Evolutionary conservation across 192 early-diverging fungal species (phyloP).

Genomic region (Phlyctochytrium arcticum): DNA sequence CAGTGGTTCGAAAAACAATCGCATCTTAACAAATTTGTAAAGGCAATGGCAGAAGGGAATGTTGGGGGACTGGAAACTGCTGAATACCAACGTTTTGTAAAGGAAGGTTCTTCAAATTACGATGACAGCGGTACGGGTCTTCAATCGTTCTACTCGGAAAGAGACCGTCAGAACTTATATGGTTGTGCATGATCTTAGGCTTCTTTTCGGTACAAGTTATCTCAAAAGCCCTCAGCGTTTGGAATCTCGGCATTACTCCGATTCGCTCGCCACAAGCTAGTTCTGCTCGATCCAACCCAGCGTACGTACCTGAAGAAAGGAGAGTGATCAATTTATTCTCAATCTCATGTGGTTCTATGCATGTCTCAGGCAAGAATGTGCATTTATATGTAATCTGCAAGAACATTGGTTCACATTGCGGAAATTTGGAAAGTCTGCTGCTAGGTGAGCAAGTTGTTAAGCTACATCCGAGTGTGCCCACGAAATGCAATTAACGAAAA

Average conservation of each 20-base stretch:
- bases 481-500: too few species aligned
- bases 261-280: slow-evolving; percentile 43
- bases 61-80: slow-evolving; percentile 16
- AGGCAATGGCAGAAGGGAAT: slow-evolving; percentile 30
- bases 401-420: slow-evolving; percentile 64
- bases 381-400: slow-evolving; percentile 70
- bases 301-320: slow-evolving; percentile 27
- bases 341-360: neutral
- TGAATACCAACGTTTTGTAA: slow-evolving; percentile 18
- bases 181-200: slow-evolving; percentile 27
- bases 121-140: slow-evolving; percentile 33
- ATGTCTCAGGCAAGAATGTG: slow-evolving; percentile 30
- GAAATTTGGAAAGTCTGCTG: slow-evolving; percentile 56
- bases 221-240: slow-evolving; percentile 48
- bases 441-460: too few species aligned
- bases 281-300: slow-evolving; percentile 47
- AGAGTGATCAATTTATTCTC: neutral
- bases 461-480: too few species aligned
- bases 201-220: slow-evolving; percentile 75
- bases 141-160: neutral
- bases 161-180: neutral
- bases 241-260: slow-evolving; percentile 57
- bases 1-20: neutral
- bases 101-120: slow-evolving; percentile 39
- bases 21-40: neutral